Evolutionary conservation across 1,284 basidiomycete genomes (phyloP).

Genomic region (Moesziomyces antarcticus): DNA sequence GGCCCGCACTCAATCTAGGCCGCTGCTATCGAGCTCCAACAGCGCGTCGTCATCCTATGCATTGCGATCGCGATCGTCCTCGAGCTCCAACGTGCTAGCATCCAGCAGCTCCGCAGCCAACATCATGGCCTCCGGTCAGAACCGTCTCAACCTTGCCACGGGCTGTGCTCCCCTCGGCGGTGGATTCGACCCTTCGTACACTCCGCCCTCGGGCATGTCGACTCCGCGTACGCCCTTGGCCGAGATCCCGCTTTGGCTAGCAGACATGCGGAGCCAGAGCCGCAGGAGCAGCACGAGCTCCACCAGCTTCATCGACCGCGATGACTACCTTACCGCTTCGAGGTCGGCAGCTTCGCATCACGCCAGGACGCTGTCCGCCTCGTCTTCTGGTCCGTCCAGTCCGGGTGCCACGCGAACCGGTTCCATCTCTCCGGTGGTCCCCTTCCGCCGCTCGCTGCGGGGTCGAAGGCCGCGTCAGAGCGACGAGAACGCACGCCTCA

Average conservation of each 20-base stretch:
- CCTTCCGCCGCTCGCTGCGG: constrained; percentile 33
- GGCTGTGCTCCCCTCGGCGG: constrained; percentile 20
- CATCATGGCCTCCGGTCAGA: constrained; percentile 34
- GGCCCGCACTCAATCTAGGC: constrained; percentile 32
- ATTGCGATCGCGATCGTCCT: constrained; percentile 33
- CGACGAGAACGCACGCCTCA: constrained; percentile 42
- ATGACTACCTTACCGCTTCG: constrained; percentile 27
- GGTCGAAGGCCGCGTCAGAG: constrained; percentile 27
- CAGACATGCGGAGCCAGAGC: constrained; percentile 49
- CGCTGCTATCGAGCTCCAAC: constrained; percentile 32
- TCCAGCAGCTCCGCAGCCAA: constrained; percentile 40
- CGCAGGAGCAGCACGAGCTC: constrained; percentile 38
- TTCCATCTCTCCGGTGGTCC: constrained; percentile 28
- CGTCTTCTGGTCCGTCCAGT: constrained; percentile 34
- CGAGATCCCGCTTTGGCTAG: constrained; percentile 48
- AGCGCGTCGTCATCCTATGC: constrained; percentile 26
- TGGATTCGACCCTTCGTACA: constrained; percentile 26
- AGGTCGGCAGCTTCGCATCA: constrained; percentile 19
- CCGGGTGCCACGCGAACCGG: constrained; percentile 31
- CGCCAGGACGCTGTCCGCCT: constrained; percentile 23
- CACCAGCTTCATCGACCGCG: constrained; percentile 28
- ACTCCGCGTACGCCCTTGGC: constrained; percentile 44
- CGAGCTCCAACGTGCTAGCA: constrained; percentile 29
- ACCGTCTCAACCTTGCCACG: constrained; percentile 18
- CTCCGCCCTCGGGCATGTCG: constrained; percentile 37